A percentile compares a stretch with the other conserved stretches of the same genome.
Conservation (phyloP, 2,329 filamentous ascomycete genomes). For the Scortechinia acanthostroma region DNA sequence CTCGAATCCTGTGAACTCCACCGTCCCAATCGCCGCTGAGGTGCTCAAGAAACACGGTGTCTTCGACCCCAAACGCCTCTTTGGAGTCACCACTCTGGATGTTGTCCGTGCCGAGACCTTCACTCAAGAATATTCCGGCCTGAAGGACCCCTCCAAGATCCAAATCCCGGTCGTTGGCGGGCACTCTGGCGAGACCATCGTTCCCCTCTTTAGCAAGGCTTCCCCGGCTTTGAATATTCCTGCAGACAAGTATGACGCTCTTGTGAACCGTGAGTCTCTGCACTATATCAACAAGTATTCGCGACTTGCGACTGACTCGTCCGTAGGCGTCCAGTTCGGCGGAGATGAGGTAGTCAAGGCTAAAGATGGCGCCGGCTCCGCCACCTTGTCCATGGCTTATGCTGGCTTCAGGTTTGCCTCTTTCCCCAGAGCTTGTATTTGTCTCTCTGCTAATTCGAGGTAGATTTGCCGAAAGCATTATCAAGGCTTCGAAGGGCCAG, state of each 20-base stretch:
- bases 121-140: constrained; percentile 76
- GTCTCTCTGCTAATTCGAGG: constrained; percentile 63
- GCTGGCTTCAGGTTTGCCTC: constrained; percentile 88
- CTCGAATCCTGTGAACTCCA: constrained; percentile 99
- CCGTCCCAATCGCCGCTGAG: constrained; percentile 93
- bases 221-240: constrained; percentile 75
- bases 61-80: constrained; percentile 91
- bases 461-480: constrained; percentile 88
- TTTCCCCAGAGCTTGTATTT: constrained; percentile 90
- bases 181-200: constrained; percentile 96
- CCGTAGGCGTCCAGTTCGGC: constrained; percentile 76
- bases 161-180: constrained; percentile 90
- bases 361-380: constrained; percentile 84
- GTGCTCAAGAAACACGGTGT: constrained; percentile 87
- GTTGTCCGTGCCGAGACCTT: constrained; percentile 98
- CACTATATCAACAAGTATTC: too few relatives aligned
- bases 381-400: constrained; percentile 90
- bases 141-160: constrained; percentile 74
- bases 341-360: constrained; percentile 95
- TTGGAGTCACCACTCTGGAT: constrained; percentile 97
- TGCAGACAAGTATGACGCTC: constrained; percentile 78
- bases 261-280: constrained; percentile 58
- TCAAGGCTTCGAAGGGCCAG: constrained; percentile 82
- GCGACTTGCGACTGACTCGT: background rate
- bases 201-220: constrained; percentile 91